phyloP scores from a whole-genome alignment of 2,329 filamentous ascomycete species.

The Xylariales sp. region DNA sequence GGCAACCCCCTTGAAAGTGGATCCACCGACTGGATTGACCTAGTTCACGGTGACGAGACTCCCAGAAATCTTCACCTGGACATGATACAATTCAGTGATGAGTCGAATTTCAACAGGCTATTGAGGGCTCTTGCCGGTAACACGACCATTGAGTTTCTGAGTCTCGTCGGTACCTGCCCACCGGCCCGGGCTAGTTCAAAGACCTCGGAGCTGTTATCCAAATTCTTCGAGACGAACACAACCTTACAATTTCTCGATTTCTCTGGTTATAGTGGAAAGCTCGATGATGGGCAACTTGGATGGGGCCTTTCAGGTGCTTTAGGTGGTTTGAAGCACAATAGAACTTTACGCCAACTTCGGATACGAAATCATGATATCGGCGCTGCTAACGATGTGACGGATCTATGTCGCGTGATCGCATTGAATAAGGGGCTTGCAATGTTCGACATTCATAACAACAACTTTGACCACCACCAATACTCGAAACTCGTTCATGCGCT shows the following conservation, averaged over 20 bases:
- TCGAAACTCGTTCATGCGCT: constrained; percentile 24
- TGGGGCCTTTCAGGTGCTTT: constrained; percentile 48
- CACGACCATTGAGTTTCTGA: constrained; percentile 46
- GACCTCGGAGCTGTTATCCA: constrained; percentile 43
- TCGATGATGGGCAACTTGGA: constrained; percentile 53
- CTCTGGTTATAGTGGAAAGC: constrained; percentile 52
- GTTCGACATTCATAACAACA: constrained; percentile 51
- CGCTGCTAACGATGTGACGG: constrained; percentile 28
- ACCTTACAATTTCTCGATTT: constrained; percentile 50
- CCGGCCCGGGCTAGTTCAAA: constrained; percentile 40
- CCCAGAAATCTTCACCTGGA: constrained; percentile 48
- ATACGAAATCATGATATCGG: constrained; percentile 55
- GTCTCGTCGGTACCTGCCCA: constrained; percentile 49
- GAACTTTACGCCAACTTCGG: constrained; percentile 43
- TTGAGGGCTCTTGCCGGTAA: constrained; percentile 46
- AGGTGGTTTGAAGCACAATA: constrained; percentile 40
- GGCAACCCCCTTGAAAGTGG: constrained; percentile 50
- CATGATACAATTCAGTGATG: constrained; percentile 53
- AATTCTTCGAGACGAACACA: constrained; percentile 47
- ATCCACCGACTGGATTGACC: constrained; percentile 44
- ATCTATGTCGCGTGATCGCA: constrained; percentile 45
- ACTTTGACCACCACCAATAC: constrained; percentile 39
- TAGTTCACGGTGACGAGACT: constrained; percentile 42
- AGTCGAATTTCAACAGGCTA: constrained; percentile 47
- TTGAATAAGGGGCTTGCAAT: constrained; percentile 45